Base-by-base conservation (phyloP, 2,329 filamentous ascomycete species). In the Colletotrichum sublineola region DNA sequence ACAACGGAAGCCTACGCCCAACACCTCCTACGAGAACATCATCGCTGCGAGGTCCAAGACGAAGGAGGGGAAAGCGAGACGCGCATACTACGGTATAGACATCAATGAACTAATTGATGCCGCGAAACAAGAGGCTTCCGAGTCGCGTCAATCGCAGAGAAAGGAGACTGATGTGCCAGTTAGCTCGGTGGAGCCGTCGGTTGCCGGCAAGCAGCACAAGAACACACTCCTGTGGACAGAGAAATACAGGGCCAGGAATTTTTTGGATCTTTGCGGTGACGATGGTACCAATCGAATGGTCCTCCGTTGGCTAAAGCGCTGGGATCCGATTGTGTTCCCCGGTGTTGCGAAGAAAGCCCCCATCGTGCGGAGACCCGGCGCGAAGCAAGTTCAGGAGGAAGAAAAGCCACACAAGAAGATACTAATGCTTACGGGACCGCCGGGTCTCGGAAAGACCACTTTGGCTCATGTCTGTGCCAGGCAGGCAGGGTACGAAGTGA, bases 371-470 rank as follows among this genome's bases (percentile, higher is more conserved):
- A 78, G 86, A 73, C 85, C 87, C 69, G 83, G 80, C 62, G 56
- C 77, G 46, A 84, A 82, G 64, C 82, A 83, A 52, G 83, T 81
- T 72, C 77, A 86, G 24, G 84, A 83, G 0, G 88, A 93, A 66
- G 94, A 97, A 80, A 93, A 91, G 75, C 87, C 90, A 40, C 94
- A 97, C 79, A 89, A 92, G 73, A 98, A 98, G 80, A 94, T 99
- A 9, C 83, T 99, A 14, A 88, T 99, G 78, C 85, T 99, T 20
- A 95, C 96, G 0, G 97, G 96, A 0, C 95, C 96, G 0, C 96
- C 96, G 0, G 96, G 96, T 2, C 85, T 99, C 14, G 96, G 96
- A 38, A 99, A 99, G 84, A 99, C 96, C 0, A 99, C 96, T 0
- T 82, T 99, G 60, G 96, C 96, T 1, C 96, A 99, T 81, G 96